These are phyloP conservation scores for Eremomyces bilateralis DNA, from an alignment of 495 filamentous ascomycete genomes.

Conservation along the genomic window DNA sequence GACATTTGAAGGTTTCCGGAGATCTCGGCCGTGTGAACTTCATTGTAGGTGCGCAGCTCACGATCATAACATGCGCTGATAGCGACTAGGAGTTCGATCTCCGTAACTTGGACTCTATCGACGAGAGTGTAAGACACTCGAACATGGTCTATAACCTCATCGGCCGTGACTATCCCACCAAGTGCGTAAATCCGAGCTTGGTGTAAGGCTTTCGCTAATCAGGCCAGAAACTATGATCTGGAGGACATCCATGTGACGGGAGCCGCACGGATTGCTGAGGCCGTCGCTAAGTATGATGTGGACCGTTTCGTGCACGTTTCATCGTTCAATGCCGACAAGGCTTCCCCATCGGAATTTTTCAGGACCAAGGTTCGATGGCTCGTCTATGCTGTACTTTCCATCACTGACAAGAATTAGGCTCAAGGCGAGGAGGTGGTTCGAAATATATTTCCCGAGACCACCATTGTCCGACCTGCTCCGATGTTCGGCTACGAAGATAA, in stretches of 20 bases:
- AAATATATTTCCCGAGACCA: constrained; percentile 90
- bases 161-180: constrained; percentile 85
- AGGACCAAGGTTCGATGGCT: constrained; percentile 47
- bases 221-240: constrained; percentile 65
- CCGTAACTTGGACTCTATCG: constrained; percentile 84
- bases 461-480: constrained; percentile 85
- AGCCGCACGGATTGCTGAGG: constrained; percentile 83
- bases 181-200: constrained; percentile 31
- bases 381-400: neutral
- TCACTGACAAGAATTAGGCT: constrained; percentile 23
- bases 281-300: constrained; percentile 93
- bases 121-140: constrained; percentile 89
- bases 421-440: constrained; percentile 66
- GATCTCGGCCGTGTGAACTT: constrained; percentile 81
- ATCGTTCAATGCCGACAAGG: constrained; percentile 67
- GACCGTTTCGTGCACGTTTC: constrained; percentile 96
- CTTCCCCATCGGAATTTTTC: constrained; percentile 71
- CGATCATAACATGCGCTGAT: neutral
- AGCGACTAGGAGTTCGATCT: constrained; percentile 61
- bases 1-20: constrained; percentile 84
- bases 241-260: constrained; percentile 90
- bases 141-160: constrained; percentile 94
- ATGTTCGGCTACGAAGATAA: constrained; percentile 90
- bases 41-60: constrained; percentile 29
- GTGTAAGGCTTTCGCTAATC: neutral